These are phyloP conservation scores for Scytalidium lignicola DNA, from an alignment of 2,329 filamentous ascomycete species.

Conservation along the genomic window DNA sequence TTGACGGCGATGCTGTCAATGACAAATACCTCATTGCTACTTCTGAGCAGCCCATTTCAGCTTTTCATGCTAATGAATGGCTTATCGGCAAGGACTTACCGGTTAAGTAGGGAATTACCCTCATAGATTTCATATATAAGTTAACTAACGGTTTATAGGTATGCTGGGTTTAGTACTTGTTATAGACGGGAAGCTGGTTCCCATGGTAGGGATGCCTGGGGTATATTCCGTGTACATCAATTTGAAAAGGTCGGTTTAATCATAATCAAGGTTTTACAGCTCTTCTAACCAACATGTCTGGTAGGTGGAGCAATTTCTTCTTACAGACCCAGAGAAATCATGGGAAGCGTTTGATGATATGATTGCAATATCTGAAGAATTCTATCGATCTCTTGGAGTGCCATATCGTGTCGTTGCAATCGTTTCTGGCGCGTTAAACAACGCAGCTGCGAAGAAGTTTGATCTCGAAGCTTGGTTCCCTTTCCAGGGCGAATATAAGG, in stretches of 20 bases:
- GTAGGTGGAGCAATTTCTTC: constrained; percentile 70
- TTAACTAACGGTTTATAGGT: constrained; percentile 32
- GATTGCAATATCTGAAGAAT: constrained; percentile 87
- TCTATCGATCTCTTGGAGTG: constrained; percentile 84
- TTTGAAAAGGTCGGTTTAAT: constrained; percentile 77
- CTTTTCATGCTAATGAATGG: constrained; percentile 92
- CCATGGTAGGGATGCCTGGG: constrained; percentile 92
- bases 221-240: constrained; percentile 95
- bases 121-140: background rate
- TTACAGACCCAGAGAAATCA: constrained; percentile 81
- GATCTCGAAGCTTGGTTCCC: constrained; percentile 97
- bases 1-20: constrained; percentile 76
- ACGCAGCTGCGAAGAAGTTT: constrained; percentile 84
- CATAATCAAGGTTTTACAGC: constrained; percentile 9
- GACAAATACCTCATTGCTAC: constrained; percentile 81
- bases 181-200: constrained; percentile 94
- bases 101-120: constrained; percentile 57
- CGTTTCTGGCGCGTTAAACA: constrained; percentile 93
- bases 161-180: constrained; percentile 88
- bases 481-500: constrained; percentile 96
- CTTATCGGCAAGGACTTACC: constrained; percentile 78
- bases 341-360: constrained; percentile 94
- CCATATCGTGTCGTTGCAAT: constrained; percentile 92
- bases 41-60: constrained; percentile 91
- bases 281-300: constrained; percentile 19